These are phyloP conservation scores for Kwoniella shivajii DNA, from an alignment of 1,284 basidiomycete genomes.

Conservation along the genomic window DNA sequence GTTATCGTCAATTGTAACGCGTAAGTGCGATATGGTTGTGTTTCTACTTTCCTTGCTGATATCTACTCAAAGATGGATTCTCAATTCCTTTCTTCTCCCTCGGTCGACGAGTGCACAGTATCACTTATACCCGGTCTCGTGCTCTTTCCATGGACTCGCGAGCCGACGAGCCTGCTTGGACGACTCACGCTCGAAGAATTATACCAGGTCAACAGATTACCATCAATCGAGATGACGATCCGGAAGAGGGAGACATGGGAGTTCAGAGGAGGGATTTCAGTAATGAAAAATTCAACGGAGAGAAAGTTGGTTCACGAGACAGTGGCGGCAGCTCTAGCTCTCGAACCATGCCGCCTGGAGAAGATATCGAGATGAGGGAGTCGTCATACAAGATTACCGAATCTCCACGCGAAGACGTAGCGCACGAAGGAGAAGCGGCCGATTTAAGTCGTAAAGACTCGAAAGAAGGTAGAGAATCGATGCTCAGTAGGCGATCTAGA, in stretches of 20 bases:
- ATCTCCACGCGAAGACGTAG: neutral
- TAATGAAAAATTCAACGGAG: conserved; percentile 16
- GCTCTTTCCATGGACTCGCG: conserved; percentile 61
- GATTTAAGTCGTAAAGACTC: neutral
- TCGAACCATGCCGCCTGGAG: conserved; percentile 23
- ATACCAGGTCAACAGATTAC: conserved; percentile 68
- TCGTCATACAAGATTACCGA: conserved; percentile 19
- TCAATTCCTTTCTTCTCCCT: conserved; percentile 92
- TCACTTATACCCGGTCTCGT: conserved; percentile 81
- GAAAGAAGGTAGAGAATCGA: neutral
- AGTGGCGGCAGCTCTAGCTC: conserved; percentile 28
- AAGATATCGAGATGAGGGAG: conserved; percentile 36
- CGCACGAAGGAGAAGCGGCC: conserved; percentile 8
- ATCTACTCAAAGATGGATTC: conserved; percentile 66
- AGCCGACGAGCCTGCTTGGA: conserved; percentile 67
- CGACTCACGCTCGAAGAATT: conserved; percentile 71
- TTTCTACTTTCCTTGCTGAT: neutral
- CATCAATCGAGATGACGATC: conserved; percentile 72
- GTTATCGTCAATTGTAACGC: conserved; percentile 77
- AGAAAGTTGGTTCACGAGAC: conserved; percentile 27
- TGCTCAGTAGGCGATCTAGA: neutral
- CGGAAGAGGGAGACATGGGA: conserved; percentile 46
- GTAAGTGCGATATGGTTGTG: conserved; percentile 56
- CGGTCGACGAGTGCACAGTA: conserved; percentile 81
- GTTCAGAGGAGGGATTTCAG: conserved; percentile 23